Evolutionary conservation across 192 early-diverging fungal species (phyloP), one percentile per base, ranked within the genome.

Genomic region (Coemansia sp.): DNA sequence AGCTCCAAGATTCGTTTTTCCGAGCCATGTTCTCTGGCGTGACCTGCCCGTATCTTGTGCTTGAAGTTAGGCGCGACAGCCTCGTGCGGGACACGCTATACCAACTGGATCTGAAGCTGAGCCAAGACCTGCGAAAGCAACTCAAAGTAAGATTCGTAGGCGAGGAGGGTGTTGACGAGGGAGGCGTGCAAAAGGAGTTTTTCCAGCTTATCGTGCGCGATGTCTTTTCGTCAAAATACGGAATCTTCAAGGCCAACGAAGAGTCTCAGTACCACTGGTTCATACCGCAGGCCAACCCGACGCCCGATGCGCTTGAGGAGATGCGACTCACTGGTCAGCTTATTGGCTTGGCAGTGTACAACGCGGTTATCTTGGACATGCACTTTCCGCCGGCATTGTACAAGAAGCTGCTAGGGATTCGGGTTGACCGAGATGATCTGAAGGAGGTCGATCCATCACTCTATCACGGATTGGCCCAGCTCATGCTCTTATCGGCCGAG

Each of bases 151-250:
- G 92, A 37, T 97, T 97, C 87, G 88, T 94, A 1, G 93, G 93
- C 27, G 95, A 96, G 64, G 95, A 96, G 67, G 95, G 92, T 27
- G 90, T 97, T 12, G 94, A 96, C 68, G 93, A 94, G 64, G 95
- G 95, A 50, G 95, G 95, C 11, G 90, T 97, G 32, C 93, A 93
- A 61, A 96, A 96, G 68, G 95, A 97, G 81, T 97, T 94, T 82
- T 95, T 97, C 67, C 89, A 93, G 59, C 84, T 96, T 27, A 87
- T 96, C 15, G 91, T 96, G 44, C 86, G 92, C 60, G 92, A 96
- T 38, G 84, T 97, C 22, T 94, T 95, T 78, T 91, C 93, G 65
- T 83, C 85, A 9, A 89, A 92, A 68, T 97, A 93, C 73, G 94
- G 88, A 13, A 90, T 90, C 75, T 95, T 93, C 73, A 82, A 71